These are phyloP conservation scores for Ophiostoma ulmi DNA, from an alignment of 2,329 filamentous ascomycete genomes.

Conservation along the genomic window DNA sequence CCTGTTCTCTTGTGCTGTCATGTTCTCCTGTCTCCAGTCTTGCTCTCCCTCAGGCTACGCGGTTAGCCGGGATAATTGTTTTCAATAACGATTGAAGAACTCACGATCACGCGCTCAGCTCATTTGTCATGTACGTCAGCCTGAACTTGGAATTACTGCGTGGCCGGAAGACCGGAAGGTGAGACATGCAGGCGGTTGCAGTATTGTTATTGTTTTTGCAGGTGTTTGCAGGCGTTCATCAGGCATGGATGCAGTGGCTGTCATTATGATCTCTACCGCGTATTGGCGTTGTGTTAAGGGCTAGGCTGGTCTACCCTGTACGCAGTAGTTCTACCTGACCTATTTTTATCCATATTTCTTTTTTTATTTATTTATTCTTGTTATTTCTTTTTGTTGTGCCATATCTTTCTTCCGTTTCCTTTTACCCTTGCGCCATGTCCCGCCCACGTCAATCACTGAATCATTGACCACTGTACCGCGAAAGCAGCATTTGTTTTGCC, in stretches of 20 bases:
- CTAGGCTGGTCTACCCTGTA: not conserved
- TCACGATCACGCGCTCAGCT: not conserved
- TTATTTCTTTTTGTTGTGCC: not conserved
- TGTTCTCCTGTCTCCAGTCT: not conserved
- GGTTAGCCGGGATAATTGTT: not conserved
- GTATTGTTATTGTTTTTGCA: not conserved
- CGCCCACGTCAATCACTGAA: not conserved
- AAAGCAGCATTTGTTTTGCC: not conserved
- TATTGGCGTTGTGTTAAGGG: not conserved
- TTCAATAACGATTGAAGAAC: not conserved
- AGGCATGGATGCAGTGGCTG: not conserved
- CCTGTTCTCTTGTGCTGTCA: not conserved
- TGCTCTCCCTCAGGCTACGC: not conserved
- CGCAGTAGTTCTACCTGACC: not conserved
- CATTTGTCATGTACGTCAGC: not conserved
- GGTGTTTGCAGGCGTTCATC: not conserved
- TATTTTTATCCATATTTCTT: slow-evolving; percentile 10
- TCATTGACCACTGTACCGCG: not conserved
- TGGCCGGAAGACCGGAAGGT: slow-evolving; percentile 7
- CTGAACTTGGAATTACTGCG: not conserved
- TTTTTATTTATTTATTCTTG: not conserved
- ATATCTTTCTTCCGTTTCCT: not conserved
- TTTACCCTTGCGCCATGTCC: not conserved
- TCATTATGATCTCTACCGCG: not conserved
- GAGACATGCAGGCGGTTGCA: slow-evolving; percentile 5